phyloP scores from a whole-genome alignment of 1,139 yeast species.

The Spencermartinsiella ligniputridi region DNA sequence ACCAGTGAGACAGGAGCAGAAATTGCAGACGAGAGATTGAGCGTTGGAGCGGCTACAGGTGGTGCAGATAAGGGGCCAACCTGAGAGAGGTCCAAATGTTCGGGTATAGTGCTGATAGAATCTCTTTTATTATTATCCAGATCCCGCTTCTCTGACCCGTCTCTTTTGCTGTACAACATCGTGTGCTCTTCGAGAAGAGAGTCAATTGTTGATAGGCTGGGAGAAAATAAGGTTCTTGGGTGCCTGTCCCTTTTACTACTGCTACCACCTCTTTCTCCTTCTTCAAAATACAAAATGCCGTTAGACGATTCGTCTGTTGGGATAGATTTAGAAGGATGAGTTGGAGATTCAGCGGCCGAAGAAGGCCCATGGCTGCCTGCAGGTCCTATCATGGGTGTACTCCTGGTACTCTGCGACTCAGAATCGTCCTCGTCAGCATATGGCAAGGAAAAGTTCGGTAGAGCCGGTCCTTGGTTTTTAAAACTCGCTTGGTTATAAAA shows the following conservation, averaged over 20 bases:
- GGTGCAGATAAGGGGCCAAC: conserved; percentile 2
- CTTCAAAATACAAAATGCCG: conserved; percentile 1
- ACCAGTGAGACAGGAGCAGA: neutral
- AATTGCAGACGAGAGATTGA: neutral
- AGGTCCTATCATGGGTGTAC: neutral
- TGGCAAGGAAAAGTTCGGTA: conserved; percentile 10
- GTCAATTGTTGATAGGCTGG: conserved; percentile 17
- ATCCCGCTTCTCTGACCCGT: neutral
- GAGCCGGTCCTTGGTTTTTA: conserved; percentile 3
- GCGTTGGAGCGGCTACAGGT: neutral
- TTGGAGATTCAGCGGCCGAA: neutral
- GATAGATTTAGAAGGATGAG: neutral
- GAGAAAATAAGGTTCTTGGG: conserved; percentile 10
- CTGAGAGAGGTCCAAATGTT: conserved; percentile 11
- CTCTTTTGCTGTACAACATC: conserved; percentile 16
- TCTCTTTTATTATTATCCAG: conserved; percentile 9
- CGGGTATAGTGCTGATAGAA: conserved; percentile 17
- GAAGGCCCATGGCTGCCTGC: neutral
- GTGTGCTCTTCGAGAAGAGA: conserved; percentile 20
- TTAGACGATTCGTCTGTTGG: neutral
- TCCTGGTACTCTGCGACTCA: neutral
- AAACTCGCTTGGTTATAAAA: conserved; percentile 15
- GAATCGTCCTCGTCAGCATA: conserved; percentile 6
- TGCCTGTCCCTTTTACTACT: neutral
- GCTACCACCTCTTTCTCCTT: neutral